Base-by-base conservation (phyloP, 73 alveolate genomes). In the Effrenium voratum region DNA sequence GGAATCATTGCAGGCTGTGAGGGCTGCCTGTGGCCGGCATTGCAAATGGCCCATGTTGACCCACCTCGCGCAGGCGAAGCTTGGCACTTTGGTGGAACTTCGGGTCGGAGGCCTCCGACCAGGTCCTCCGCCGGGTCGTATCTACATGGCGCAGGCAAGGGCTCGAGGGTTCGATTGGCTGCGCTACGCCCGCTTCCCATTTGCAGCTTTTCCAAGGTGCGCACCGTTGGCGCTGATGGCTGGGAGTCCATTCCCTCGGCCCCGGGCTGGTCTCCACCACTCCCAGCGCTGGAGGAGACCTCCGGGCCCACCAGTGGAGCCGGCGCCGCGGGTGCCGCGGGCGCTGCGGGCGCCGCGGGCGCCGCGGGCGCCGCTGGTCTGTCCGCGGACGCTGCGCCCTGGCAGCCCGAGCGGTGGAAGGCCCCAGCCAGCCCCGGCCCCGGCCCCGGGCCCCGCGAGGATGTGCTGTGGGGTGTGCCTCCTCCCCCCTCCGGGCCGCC, bases 201-300 rank as follows among this genome's bases (percentile, higher is more conserved):
- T 66, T 40, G 16, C n/a, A 32, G 22, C 44, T 66, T 49, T 5
- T 66, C 3, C 55, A 66, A 91, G 98, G 98, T 91, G 59, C 98
- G 98, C 36, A 91, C 90, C 57, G 98, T 91, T 55, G 98, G 90
- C 41, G 77, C 57, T 6, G 98, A 91, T 34, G 98, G 98, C 79
- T 91, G 90, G 90, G 98, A 91, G 98, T 91, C 98, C 52, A n/a
- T 73, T 16, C 98, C 98, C 76, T 72, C 90, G 28, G 91, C 98
- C 26, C 38, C 79, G 38, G 79, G 77, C 32, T 45, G 81, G 75
- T 90, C 94, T 10, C 83, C 66, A 36, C 94, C 81, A 36, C 60
- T 86, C 83, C 91, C 91, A 19, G 16, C 86, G 28, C 40, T 59
- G 38, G 86, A 76, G n/a, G 86, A 41, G 8, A 22, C 91, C 46